Conservation (phyloP, 306 rosid genomes). For the Acacia acuminata region DNA sequence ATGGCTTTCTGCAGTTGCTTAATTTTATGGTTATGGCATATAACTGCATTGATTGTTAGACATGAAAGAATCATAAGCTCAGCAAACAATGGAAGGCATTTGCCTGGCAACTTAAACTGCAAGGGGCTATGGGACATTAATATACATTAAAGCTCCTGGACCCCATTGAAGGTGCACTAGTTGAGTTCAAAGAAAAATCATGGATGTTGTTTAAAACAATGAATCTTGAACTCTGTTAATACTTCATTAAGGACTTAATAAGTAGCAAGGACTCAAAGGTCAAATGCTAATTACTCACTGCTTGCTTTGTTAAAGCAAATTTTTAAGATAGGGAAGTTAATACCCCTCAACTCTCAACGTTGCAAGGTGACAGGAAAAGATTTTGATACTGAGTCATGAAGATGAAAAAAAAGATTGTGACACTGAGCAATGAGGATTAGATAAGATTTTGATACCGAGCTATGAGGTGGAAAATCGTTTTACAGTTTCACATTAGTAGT, state of each 20-base stretch:
- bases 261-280: background rate
- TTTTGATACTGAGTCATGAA: background rate
- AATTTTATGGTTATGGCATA: constrained; percentile 1
- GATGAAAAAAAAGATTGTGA: background rate
- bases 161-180: background rate
- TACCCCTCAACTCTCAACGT: background rate
- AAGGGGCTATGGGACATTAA: background rate
- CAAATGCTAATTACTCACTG: background rate
- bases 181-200: background rate
- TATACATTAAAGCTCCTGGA: background rate
- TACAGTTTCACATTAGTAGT: constrained; percentile 1
- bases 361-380: background rate
- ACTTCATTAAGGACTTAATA: background rate
- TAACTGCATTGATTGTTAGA: constrained; percentile 1
- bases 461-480: background rate
- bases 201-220: background rate
- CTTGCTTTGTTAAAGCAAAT: background rate
- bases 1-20: background rate
- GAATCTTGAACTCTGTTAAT: background rate
- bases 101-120: background rate
- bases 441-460: no score
- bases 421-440: background rate
- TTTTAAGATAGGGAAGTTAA: constrained; percentile 5
- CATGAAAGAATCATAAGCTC: background rate
- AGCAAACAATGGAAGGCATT: background rate